A percentile compares a stretch with the other conserved stretches of the same genome.
Evolutionary conservation across 371 early-diverging fungal species (phyloP).

Genomic region (Umbelopsis sp.): DNA sequence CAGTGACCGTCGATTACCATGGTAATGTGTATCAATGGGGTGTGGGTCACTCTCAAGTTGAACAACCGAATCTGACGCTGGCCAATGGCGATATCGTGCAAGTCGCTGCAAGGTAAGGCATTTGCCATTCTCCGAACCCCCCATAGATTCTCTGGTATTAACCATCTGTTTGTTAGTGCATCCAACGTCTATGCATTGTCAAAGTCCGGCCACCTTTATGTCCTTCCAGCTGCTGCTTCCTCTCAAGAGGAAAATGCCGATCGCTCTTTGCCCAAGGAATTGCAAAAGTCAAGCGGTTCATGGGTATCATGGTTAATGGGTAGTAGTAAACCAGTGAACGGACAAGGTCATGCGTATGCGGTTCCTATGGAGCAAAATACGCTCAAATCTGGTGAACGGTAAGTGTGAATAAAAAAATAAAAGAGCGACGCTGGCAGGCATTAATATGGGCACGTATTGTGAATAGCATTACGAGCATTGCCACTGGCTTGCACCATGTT

Average conservation of each 20-base stretch:
- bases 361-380: conserved; percentile 24
- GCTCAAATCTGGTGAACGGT: conserved; percentile 8
- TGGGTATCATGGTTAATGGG: background rate
- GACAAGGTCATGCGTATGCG: conserved; percentile 25
- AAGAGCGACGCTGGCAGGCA: background rate
- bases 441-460: background rate
- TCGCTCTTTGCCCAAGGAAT: background rate
- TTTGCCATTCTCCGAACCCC: background rate
- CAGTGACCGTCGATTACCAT: conserved; percentile 33
- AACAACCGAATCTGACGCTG: conserved; percentile 31
- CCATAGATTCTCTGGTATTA: too few species aligned
- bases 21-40: conserved; percentile 46
- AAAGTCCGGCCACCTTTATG: background rate
- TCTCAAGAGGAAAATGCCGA: background rate
- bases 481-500: conserved; percentile 19
- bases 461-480: conserved; percentile 12
- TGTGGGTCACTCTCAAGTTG: conserved; percentile 25
- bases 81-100: conserved; percentile 30
- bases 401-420: background rate
- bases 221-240: background rate
- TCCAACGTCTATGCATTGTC: background rate
- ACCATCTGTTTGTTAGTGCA: background rate
- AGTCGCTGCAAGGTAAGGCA: conserved; percentile 28
- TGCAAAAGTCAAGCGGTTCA: background rate
- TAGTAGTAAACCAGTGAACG: background rate